These are phyloP conservation scores for Candida endomychidarum DNA, from an alignment of 805 yeast species.

Conservation along the genomic window DNA sequence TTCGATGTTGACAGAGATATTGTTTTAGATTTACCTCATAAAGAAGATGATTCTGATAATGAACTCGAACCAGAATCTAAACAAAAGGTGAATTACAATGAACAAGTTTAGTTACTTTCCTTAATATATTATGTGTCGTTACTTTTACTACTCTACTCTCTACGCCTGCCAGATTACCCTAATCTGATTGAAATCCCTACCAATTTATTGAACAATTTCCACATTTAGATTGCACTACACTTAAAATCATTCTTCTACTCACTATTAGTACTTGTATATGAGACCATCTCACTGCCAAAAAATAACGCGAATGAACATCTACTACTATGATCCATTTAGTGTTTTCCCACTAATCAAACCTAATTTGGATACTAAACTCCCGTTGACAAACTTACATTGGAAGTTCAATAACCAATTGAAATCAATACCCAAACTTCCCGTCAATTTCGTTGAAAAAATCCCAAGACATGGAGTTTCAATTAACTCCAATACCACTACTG, in stretches of 20 bases:
- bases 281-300: no score
- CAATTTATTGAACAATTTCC: no score
- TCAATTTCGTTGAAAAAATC: conserved; percentile 57
- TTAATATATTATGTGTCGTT: background rate
- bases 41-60: conserved; percentile 9
- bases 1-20: conserved; percentile 21
- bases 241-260: no score
- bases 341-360: conserved; percentile 47
- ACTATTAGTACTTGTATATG: no score
- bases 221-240: no score
- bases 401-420: conserved; percentile 46
- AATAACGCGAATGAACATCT: conserved; percentile 3
- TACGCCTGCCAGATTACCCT: no score
- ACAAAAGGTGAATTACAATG: conserved; percentile 3
- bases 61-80: background rate
- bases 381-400: conserved; percentile 73
- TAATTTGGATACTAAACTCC: conserved; percentile 48
- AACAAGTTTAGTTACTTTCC: conserved; percentile 2
- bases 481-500: conserved; percentile 16
- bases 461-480: conserved; percentile 43
- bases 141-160: background rate
- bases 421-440: conserved; percentile 59
- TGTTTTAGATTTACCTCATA: conserved; percentile 8
- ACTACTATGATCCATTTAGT: conserved; percentile 72
- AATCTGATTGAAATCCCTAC: no score